These are phyloP conservation scores for Calocybe gangraenosa DNA, from an alignment of 768 basidiomycete species.

Conservation along the genomic window DNA sequence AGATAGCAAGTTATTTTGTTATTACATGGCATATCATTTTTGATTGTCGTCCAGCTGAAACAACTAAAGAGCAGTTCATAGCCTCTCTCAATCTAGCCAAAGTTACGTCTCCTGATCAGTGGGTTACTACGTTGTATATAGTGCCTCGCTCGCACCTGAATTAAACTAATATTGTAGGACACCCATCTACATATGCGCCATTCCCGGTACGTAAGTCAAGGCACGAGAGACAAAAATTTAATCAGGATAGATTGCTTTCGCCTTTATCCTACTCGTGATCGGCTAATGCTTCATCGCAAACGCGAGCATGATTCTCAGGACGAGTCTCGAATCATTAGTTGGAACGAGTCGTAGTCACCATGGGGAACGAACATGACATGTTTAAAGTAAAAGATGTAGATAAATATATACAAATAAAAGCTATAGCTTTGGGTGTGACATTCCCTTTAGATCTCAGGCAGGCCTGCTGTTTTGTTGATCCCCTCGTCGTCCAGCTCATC, in stretches of 20 bases:
- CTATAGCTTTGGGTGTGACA: too few species aligned
- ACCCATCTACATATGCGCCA: slow-evolving; percentile 75
- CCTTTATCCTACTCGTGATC: slow-evolving; percentile 66
- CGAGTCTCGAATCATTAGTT: slow-evolving; percentile 57
- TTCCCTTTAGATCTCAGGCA: slow-evolving; percentile 6
- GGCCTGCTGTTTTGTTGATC: slow-evolving; percentile 1
- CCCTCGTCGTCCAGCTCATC: not conserved
- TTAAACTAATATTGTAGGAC: slow-evolving; percentile 50
- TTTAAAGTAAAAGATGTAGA: not conserved
- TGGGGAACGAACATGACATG: not conserved
- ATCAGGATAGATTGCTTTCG: slow-evolving; percentile 57
- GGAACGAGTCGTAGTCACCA: slow-evolving; percentile 56
- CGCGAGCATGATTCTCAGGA: slow-evolving; percentile 65
- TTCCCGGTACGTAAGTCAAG: slow-evolving; percentile 39
- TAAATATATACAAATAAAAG: not conserved
- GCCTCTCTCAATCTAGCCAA: slow-evolving; percentile 44
- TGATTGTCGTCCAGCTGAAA: slow-evolving; percentile 34
- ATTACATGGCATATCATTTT: not conserved
- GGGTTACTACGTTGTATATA: not conserved
- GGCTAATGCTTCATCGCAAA: slow-evolving; percentile 66
- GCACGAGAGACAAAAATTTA: not conserved
- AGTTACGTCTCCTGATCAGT: slow-evolving; percentile 67
- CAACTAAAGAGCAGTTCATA: slow-evolving; percentile 51
- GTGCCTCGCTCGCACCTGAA: not conserved
- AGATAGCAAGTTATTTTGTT: slow-evolving; percentile 36